phyloP scores from a whole-genome alignment of 2,329 filamentous ascomycete species.

The Fusarium mundagurra region DNA sequence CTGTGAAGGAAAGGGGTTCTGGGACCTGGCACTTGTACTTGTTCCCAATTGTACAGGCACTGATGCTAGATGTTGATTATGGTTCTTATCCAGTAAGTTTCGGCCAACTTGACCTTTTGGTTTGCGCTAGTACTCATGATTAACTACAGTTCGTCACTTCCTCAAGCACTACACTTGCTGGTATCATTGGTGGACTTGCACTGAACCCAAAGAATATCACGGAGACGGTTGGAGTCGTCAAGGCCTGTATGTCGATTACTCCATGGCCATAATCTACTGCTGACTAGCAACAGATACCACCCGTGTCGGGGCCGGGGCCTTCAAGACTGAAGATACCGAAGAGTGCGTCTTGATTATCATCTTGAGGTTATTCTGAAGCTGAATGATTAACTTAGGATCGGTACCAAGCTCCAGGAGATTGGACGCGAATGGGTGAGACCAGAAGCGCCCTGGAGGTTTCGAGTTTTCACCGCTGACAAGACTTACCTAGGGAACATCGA shows the following conservation, averaged over 20 bases:
- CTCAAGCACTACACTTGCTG: not conserved
- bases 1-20: not conserved
- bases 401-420: not conserved
- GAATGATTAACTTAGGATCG: not conserved
- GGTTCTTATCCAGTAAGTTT: not conserved
- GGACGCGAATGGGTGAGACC: not conserved
- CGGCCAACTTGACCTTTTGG: not conserved
- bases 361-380: not conserved
- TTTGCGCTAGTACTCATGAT: not conserved
- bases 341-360: not conserved
- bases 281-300: not conserved
- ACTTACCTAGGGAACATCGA: not conserved
- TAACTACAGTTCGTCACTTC: not conserved
- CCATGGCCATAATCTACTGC: not conserved
- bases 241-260: not conserved
- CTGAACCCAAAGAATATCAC: not conserved
- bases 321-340: not conserved
- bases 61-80: not conserved
- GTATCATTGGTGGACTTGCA: not conserved
- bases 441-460: not conserved
- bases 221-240: not conserved
- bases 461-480: not conserved
- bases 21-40: not conserved
- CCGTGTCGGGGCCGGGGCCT: not conserved
- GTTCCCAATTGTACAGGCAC: not conserved